Base-by-base conservation (phyloP, 2,329 filamentous ascomycete species). In the Aspergillus sp. region DNA sequence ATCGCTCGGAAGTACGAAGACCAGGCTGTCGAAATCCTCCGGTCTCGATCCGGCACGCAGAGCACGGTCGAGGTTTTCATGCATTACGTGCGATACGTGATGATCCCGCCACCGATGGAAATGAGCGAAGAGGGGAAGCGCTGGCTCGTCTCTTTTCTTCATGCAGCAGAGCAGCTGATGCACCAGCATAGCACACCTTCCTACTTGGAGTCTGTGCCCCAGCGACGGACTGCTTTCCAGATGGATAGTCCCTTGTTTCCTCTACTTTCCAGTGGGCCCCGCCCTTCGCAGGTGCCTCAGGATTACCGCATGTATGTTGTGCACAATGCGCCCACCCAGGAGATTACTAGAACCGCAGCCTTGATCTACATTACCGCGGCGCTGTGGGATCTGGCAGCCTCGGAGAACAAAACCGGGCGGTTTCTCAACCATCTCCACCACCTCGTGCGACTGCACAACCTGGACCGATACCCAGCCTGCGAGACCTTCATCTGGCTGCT, bases 401-500 rank as follows among this genome's bases (percentile, higher is more conserved):
- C 70, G 3, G 64, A 68, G 8, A 65, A 61, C 47, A 72, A 72
- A 60, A 73, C 71, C 6, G 61, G 59, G 2, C 75, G 74, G 7
- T 79, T 76, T 53, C 66, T 79, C 5, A 52, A 60, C 13, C 63
- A 74, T 54, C 44, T 77, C 1, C 41, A 60, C 21, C 19, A 58
- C 7, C 62, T 71, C 5, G 70, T 73, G 15, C 64, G 62, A 48
- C 62, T 73, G 13, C 73, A 75, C 53, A 62, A 68, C 19, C 70
- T 78, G 6, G 72, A 75, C 53, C 70, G 70, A 15, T 65, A 72
- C 54, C 74, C 70, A 3, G 74, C 74, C 3, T 74, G 75, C 53
- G 77, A 79, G 65, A 76, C 75, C 2, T 71, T 79, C 13, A 54
- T 77, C 15, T 79, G 75, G 73, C 61, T 77, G n/a, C 64, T 79